Base-by-base conservation (phyloP, 306 rosid genomes). In the Lotus japonicus region DNA sequence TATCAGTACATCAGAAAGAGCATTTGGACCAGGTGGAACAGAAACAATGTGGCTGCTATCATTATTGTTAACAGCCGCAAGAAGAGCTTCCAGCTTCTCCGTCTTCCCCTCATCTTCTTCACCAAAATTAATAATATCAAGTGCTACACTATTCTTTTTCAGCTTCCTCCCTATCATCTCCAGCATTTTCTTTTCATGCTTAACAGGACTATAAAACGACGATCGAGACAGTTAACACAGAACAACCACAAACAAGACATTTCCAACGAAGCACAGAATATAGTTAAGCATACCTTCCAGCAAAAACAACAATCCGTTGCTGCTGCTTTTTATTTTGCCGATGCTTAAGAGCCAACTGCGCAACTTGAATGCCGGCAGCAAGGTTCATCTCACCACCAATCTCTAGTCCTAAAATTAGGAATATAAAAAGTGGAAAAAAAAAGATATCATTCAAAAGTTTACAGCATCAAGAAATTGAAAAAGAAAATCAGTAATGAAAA, bases 291-390 rank as follows among this genome's bases (percentile, higher is more conserved):
- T 19, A 90, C 99, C 99, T 90, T 84, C 97, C 99, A 70, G 85
- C 89, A 70, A 94, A 90, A 72, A 94, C 89, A 48, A 94, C 87
- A 75, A 94, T 94, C 71, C 99, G 84, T 72, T 94, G 99, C 57
- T 94, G 99, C 83, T 94, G 99, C 56, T 94, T 90, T 82, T 94
- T 94, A 80, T 90, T 94, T 79, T 94, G 99, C 31, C 99, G 87
- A 84, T 94, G 97, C 83, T 94, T 94, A 56, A 94, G 92, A 45
- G 99, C 99, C 81, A 94, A 80, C 69, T 94, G 97, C 58, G 99
- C 97, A 79, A 94, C 96, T 82, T 90, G 99, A 80, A 94, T 90
- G 13, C 91, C 95, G 71, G 96, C 89, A 42, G 97, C 97, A 75
- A 94, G 82, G 83, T 90, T 87, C 96, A 87, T 88, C 84, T 87